These are phyloP conservation scores for Lachnellula occidentalis DNA, from an alignment of 2,329 filamentous ascomycete genomes.

Conservation along the genomic window DNA sequence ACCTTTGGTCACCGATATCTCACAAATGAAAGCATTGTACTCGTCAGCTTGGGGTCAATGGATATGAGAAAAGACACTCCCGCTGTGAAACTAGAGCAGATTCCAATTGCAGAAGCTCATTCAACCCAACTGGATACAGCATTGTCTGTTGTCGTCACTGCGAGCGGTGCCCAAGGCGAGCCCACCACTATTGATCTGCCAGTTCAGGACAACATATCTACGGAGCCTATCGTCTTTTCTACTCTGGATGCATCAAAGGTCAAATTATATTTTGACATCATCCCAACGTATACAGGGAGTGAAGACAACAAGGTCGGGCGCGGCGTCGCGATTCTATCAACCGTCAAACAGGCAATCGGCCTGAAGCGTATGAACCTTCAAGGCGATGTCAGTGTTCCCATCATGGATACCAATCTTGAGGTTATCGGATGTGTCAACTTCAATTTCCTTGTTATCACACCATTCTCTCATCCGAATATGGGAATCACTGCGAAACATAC, in stretches of 20 bases:
- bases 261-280: conserved; percentile 87
- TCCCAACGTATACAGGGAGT: conserved; percentile 90
- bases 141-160: conserved; percentile 83
- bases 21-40: conserved; percentile 78
- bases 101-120: conserved; percentile 82
- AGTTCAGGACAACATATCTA: conserved; percentile 87
- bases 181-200: conserved; percentile 87
- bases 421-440: conserved; percentile 95
- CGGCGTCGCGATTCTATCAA: conserved; percentile 81
- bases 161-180: conserved; percentile 78
- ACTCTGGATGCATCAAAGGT: conserved; percentile 73
- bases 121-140: conserved; percentile 92
- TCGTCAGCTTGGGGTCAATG: conserved; percentile 93
- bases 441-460: conserved; percentile 92
- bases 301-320: conserved; percentile 85
- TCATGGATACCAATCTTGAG: conserved; percentile 74
- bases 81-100: conserved; percentile 80
- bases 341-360: conserved; percentile 76
- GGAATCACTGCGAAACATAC: conserved; percentile 84
- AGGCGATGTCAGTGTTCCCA: conserved; percentile 86
- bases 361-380: conserved; percentile 86
- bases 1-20: conserved; percentile 95
- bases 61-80: conserved; percentile 78
- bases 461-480: conserved; percentile 92
- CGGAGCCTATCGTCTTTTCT: conserved; percentile 87